A percentile compares a stretch with the other conserved stretches of the same genome.
These are phyloP conservation scores for Arthroderma sp. DNA, from an alignment of 2,329 filamentous ascomycete species.

Conservation along the genomic window DNA sequence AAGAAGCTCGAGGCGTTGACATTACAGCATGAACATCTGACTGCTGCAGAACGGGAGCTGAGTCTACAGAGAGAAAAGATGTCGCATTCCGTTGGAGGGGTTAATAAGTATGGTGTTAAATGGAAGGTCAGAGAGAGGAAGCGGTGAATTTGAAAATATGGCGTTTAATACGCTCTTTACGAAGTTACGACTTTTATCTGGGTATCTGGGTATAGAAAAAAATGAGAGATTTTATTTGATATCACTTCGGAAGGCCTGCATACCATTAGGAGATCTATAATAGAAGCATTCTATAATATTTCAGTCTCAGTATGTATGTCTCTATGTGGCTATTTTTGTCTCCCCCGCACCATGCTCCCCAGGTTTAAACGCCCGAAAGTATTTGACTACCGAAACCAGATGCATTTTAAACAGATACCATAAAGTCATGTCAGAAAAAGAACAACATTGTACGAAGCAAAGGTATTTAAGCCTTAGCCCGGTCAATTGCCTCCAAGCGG, in stretches of 20 bases:
- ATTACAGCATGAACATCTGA: slow-evolving; percentile 42
- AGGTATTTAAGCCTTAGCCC: not conserved
- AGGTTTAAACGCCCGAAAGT: too few relatives aligned
- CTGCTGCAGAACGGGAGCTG: slow-evolving; percentile 42
- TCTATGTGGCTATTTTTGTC: too few relatives aligned
- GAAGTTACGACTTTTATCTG: slow-evolving; percentile 1
- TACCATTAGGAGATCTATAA: too few relatives aligned
- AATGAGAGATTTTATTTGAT: too few relatives aligned
- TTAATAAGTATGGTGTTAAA: slow-evolving; percentile 50
- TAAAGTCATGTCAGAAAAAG: not conserved
- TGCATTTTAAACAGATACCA: too few relatives aligned
- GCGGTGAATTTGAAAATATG: slow-evolving; percentile 24
- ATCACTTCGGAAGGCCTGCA: too few relatives aligned
- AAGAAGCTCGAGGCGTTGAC: slow-evolving; percentile 40
- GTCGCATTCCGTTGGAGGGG: slow-evolving; percentile 46
- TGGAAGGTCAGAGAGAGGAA: slow-evolving; percentile 53
- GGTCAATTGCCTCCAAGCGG: slow-evolving; percentile 21
- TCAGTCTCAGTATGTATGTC: too few relatives aligned
- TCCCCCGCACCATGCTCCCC: too few relatives aligned
- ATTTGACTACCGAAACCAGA: too few relatives aligned
- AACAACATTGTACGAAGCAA: not conserved
- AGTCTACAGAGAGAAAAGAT: slow-evolving; percentile 49
- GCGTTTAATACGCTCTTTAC: not conserved
- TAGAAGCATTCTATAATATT: too few relatives aligned
- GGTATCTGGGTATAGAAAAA: too few relatives aligned